Percentiles rank a stretch among this genome's conserved stretches.
phyloP scores from a whole-genome alignment of 1,284 basidiomycete genomes.

The Mycocalia duriaeana region DNA sequence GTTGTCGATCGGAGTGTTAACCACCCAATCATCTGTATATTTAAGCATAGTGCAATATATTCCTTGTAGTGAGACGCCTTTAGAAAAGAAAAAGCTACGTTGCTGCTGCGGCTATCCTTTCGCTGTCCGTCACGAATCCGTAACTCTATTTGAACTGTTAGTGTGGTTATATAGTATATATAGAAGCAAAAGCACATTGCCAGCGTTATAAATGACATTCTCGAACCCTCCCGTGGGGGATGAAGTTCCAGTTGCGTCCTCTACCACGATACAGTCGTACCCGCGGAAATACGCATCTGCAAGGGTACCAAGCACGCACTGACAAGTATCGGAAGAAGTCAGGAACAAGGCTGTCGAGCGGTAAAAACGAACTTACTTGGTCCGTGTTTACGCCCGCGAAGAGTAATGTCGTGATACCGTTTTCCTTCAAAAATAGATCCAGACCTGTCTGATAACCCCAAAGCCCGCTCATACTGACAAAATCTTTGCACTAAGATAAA shows the following conservation, averaged over 20 bases:
- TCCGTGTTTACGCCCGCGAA: slow-evolving; percentile 67
- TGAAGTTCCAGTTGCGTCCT: slow-evolving; percentile 58
- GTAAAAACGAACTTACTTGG: slow-evolving; percentile 40
- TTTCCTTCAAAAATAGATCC: slow-evolving; percentile 57
- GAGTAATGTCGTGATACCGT: slow-evolving; percentile 57
- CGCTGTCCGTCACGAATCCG: slow-evolving; percentile 55
- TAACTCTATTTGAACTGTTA: slow-evolving; percentile 44
- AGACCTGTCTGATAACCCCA: slow-evolving; percentile 60
- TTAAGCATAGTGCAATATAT: too few species aligned
- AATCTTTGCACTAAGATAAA: not conserved
- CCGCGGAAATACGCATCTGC: slow-evolving; percentile 61
- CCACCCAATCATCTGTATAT: too few species aligned
- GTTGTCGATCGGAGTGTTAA: too few species aligned
- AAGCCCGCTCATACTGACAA: slow-evolving; percentile 58
- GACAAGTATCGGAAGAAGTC: too few species aligned
- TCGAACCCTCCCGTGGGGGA: slow-evolving; percentile 56
- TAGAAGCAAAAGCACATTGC: slow-evolving; percentile 36
- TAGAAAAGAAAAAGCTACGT: too few species aligned
- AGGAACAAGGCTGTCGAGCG: too few species aligned
- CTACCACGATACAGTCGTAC: slow-evolving; percentile 55
- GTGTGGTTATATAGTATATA: slow-evolving; percentile 5
- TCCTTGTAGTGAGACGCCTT: too few species aligned
- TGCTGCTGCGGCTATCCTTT: slow-evolving; percentile 29
- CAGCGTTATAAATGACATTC: slow-evolving; percentile 54
- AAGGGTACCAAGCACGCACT: slow-evolving; percentile 66